Evolutionary conservation across 768 basidiomycete genomes (phyloP).

Genomic region (Mycena polygramma): DNA sequence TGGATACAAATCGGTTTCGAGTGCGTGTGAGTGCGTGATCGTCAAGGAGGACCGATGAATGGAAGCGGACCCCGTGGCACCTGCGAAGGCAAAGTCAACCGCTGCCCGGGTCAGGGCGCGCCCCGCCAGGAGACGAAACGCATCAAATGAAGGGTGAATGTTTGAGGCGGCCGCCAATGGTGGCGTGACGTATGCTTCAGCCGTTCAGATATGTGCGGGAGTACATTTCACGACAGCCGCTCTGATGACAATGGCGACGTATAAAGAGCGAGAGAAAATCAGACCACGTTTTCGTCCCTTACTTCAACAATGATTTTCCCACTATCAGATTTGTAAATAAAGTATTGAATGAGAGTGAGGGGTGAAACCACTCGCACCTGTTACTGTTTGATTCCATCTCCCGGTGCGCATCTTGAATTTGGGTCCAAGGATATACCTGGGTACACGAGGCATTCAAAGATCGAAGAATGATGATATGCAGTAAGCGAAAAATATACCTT

Average conservation of each 20-base stretch:
- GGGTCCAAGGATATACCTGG: constrained; percentile 84
- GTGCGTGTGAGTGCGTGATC: constrained; percentile 5
- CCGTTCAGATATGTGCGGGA: not conserved
- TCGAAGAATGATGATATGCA: constrained; percentile 12
- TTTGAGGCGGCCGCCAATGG: constrained; percentile 10
- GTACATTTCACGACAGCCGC: constrained; percentile 4
- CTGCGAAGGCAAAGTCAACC: constrained; percentile 9
- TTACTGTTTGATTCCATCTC: constrained; percentile 85
- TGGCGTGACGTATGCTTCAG: constrained; percentile 12
- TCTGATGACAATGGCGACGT: not conserved
- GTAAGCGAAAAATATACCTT: no score
- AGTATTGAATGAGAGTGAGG: constrained; percentile 4
- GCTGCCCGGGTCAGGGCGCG: constrained; percentile 4
- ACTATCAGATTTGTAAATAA: constrained; percentile 43
- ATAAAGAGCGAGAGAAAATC: not conserved
- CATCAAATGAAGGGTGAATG: constrained; percentile 20
- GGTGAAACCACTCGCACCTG: constrained; percentile 47
- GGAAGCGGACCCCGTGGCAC: constrained; percentile 17
- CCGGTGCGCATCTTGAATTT: constrained; percentile 83
- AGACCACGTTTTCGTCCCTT: not conserved
- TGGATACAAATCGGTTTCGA: constrained; percentile 13
- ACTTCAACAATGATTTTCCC: constrained; percentile 62
- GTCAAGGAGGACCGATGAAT: constrained; percentile 11
- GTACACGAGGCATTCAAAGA: constrained; percentile 7
- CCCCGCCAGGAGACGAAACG: not conserved